These are phyloP conservation scores for Cadophora gregata DNA, from an alignment of 2,329 filamentous ascomycete species.

Conservation along the genomic window DNA sequence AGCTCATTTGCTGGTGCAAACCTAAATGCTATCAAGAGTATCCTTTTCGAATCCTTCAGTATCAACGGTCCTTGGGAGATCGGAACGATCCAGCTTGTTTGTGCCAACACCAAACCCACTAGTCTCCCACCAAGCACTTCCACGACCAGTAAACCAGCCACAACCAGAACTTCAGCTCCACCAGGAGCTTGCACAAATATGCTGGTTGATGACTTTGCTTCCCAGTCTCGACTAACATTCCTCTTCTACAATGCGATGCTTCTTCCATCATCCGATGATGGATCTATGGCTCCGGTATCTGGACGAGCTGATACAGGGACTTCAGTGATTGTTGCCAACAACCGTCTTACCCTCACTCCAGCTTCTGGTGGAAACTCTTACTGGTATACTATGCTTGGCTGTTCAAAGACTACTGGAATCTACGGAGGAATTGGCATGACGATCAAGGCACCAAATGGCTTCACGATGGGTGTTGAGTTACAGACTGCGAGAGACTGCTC, in stretches of 20 bases:
- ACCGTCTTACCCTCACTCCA: constrained; percentile 60
- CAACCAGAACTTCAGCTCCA: constrained; percentile 19
- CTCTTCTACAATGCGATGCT: constrained; percentile 65
- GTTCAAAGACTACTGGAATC: constrained; percentile 53
- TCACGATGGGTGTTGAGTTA: constrained; percentile 58
- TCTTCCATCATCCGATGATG: constrained; percentile 61
- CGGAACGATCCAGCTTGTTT: constrained; percentile 55
- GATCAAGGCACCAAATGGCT: constrained; percentile 59
- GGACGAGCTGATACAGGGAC: constrained; percentile 40
- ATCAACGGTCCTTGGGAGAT: constrained; percentile 52
- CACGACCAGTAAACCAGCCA: neutral
- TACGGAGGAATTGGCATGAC: constrained; percentile 62
- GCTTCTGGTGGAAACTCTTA: constrained; percentile 53
- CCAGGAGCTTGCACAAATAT: constrained; percentile 48
- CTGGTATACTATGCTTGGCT: constrained; percentile 63
- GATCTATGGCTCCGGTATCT: constrained; percentile 51
- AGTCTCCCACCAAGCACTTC: constrained; percentile 13
- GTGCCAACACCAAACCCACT: constrained; percentile 36
- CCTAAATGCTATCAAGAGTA: constrained; percentile 52
- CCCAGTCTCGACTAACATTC: constrained; percentile 66
- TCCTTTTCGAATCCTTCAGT: constrained; percentile 52
- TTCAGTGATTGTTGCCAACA: constrained; percentile 58
- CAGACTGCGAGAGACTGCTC: constrained; percentile 51
- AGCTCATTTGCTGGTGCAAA: constrained; percentile 57
- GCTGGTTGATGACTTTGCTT: constrained; percentile 65